Evolutionary conservation across 306 rosid species (phyloP).

Genomic region (Citrullus mucosospermus): DNA sequence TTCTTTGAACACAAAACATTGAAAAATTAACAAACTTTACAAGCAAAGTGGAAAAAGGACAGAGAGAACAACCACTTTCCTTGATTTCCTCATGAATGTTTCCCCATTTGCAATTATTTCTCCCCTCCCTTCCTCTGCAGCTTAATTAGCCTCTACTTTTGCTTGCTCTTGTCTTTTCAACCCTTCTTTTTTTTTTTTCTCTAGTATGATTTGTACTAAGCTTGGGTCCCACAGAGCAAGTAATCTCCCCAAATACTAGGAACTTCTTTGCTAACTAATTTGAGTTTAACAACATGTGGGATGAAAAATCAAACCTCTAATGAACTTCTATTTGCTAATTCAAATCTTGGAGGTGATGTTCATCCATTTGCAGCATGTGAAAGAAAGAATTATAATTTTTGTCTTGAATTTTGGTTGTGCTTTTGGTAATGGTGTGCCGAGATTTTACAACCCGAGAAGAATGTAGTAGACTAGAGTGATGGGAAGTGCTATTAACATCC

Average conservation of each 20-base stretch:
- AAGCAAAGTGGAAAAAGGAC: neutral
- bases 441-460: constrained; percentile 26
- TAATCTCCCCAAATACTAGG: neutral
- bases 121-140: neutral
- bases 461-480: constrained; percentile 34
- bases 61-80: neutral
- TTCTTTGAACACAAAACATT: neutral
- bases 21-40: neutral
- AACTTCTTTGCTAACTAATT: neutral
- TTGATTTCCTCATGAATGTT: constrained; percentile 1
- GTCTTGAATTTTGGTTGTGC: neutral
- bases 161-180: neutral
- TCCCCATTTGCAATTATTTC: neutral
- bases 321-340: neutral
- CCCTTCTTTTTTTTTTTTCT: neutral
- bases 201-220: neutral
- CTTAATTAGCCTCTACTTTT: neutral
- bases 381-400: neutral
- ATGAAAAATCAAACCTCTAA: too few species aligned
- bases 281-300: neutral
- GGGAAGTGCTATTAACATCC: constrained; percentile 38
- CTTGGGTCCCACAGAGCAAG: neutral
- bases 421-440: neutral
- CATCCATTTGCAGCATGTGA: neutral
- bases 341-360: neutral